Evolutionary conservation across 2,329 filamentous ascomycete species (phyloP).

Genomic region (Emydomyces testavorans): DNA sequence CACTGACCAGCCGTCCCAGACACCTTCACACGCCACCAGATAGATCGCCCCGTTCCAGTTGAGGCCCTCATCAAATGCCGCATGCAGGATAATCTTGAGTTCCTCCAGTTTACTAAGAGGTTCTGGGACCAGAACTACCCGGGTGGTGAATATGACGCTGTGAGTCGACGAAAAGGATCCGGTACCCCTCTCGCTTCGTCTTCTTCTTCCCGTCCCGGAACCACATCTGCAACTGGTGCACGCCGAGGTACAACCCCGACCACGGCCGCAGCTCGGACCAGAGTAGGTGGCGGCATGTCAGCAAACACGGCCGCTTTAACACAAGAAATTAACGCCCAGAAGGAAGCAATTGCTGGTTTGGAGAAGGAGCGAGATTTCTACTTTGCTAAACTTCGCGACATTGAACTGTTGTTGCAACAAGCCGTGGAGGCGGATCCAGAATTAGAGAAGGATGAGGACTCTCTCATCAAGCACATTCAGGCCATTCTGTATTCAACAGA

Average conservation of each 20-base stretch:
- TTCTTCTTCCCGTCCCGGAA: constrained; percentile 41
- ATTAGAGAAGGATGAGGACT: constrained; percentile 85
- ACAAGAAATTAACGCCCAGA: constrained; percentile 75
- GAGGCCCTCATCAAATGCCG: constrained; percentile 90
- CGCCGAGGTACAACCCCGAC: constrained; percentile 53
- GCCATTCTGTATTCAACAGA: constrained; percentile 95
- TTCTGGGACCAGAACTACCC: constrained; percentile 99
- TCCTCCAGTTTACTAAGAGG: constrained; percentile 90
- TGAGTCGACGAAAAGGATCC: constrained; percentile 69
- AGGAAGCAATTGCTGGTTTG: constrained; percentile 87
- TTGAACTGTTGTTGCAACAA: constrained; percentile 86
- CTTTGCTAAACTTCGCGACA: constrained; percentile 96
- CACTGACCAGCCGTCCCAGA: constrained; percentile 36
- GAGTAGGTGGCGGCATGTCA: constrained; percentile 27
- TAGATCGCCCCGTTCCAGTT: constrained; percentile 85
- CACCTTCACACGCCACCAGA: constrained; percentile 68
- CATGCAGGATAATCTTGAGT: constrained; percentile 99
- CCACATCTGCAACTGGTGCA: constrained; percentile 38
- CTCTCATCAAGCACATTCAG: constrained; percentile 91
- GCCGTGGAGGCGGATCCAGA: constrained; percentile 86
- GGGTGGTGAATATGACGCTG: constrained; percentile 90
- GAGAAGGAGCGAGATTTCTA: constrained; percentile 98
- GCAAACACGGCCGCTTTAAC: constrained; percentile 61
- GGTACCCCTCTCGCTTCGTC: constrained; percentile 45
- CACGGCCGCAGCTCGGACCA: constrained; percentile 37